Evolutionary conservation across 1,139 yeast genomes (phyloP).

Genomic region (Pichia sp.): DNA sequence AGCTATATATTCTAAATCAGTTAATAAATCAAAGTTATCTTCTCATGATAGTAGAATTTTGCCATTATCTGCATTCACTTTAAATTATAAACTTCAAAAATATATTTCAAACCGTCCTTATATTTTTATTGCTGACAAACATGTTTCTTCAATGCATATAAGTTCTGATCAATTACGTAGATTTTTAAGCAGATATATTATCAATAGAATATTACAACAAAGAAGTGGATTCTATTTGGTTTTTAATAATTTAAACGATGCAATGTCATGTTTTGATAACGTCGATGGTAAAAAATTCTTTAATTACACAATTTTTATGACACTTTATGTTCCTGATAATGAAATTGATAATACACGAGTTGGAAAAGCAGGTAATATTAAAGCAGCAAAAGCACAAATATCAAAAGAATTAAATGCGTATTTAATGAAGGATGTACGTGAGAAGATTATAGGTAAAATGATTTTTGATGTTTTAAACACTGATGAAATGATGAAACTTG

Average conservation of each 20-base stretch:
- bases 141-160: conserved; percentile 46
- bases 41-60: conserved; percentile 31
- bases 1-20: too few relatives aligned
- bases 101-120: conserved; percentile 52
- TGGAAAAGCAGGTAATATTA: conserved; percentile 19
- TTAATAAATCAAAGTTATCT: conserved; percentile 13
- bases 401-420: conserved; percentile 60
- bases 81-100: conserved; percentile 43
- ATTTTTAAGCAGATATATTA: conserved; percentile 48
- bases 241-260: conserved; percentile 58
- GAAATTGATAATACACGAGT: conserved; percentile 22
- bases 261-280: conserved; percentile 56
- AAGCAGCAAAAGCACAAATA: conserved; percentile 46
- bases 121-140: conserved; percentile 48
- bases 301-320: conserved; percentile 52
- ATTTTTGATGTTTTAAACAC: conserved; percentile 59
- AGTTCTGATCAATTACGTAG: conserved; percentile 51
- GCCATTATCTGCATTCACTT: conserved; percentile 25
- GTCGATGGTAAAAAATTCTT: conserved; percentile 58
- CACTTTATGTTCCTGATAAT: conserved; percentile 34
- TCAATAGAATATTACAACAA: conserved; percentile 62
- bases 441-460: conserved; percentile 66
- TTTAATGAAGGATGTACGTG: conserved; percentile 67
- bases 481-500: conserved; percentile 49
- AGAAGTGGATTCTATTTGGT: conserved; percentile 64